Conservation (phyloP, 2,329 filamentous ascomycete species). For the Clonostachys byssicola region DNA sequence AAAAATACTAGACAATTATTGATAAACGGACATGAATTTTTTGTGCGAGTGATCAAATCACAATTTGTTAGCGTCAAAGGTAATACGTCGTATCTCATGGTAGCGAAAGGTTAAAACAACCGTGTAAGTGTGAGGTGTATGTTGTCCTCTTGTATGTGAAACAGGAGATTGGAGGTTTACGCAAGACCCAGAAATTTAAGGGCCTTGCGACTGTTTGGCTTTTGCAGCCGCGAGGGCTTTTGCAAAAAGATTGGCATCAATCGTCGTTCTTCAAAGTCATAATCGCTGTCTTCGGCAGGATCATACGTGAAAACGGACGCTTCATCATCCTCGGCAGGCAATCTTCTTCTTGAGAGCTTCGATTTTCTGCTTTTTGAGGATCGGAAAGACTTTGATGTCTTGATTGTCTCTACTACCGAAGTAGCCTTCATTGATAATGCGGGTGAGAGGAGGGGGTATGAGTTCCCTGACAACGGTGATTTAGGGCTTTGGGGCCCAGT, state of each 20-base stretch:
- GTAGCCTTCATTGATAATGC: slow-evolving; percentile 12
- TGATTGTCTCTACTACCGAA: slow-evolving; percentile 26
- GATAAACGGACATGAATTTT: too few relatives aligned
- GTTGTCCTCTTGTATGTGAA: too few relatives aligned
- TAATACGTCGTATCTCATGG: too few relatives aligned
- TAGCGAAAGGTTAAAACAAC: too few relatives aligned
- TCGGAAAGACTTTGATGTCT: slow-evolving; percentile 18
- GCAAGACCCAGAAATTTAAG: slow-evolving; percentile 48
- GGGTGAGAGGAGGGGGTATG: slow-evolving; percentile 2
- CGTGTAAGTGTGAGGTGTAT: too few relatives aligned
- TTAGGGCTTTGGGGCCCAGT: slow-evolving; percentile 11
- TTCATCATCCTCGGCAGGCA: slow-evolving; percentile 9
- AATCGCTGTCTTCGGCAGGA: slow-evolving; percentile 30
- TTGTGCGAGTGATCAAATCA: too few relatives aligned
- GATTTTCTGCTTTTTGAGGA: slow-evolving; percentile 6
- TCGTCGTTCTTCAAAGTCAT: slow-evolving; percentile 42
- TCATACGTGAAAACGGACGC: slow-evolving; percentile 28
- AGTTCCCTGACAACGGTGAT: slow-evolving; percentile 5
- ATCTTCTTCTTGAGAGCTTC: neutral
- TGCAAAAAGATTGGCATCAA: slow-evolving; percentile 46
- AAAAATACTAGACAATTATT: too few relatives aligned
- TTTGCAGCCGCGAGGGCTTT: slow-evolving; percentile 20
- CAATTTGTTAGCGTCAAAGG: too few relatives aligned
- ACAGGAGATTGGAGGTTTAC: slow-evolving; percentile 10
- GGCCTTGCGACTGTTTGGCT: slow-evolving; percentile 44